Conservation (phyloP, 106 monocot species). For the Cymbidium sinense region DNA sequence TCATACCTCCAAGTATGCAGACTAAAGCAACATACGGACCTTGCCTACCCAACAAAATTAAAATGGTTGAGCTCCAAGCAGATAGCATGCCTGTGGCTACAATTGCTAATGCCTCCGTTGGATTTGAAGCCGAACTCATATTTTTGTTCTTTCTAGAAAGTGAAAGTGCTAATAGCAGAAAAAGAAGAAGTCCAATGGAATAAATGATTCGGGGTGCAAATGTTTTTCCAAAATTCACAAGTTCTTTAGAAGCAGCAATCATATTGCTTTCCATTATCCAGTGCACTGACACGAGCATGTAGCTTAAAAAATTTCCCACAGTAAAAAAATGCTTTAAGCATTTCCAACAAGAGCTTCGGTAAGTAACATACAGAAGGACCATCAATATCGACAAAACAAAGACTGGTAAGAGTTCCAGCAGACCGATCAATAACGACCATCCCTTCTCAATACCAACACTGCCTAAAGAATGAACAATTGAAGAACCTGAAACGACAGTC, state of each 20-base stretch:
- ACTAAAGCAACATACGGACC: constrained; percentile 60
- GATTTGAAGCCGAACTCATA: constrained; percentile 12
- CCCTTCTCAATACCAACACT: constrained; percentile 15
- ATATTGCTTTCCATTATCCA: constrained; percentile 63
- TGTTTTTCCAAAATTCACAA: constrained; percentile 43
- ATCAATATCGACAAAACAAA: constrained; percentile 28
- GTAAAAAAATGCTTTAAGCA: constrained; percentile 22
- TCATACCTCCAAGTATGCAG: constrained; percentile 65
- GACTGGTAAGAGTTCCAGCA: constrained; percentile 49
- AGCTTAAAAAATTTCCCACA: constrained; percentile 43
- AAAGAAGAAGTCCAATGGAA: constrained; percentile 46
- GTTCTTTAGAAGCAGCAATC: constrained; percentile 11
- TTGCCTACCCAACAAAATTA: constrained; percentile 86
- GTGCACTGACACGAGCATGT: constrained; percentile 50
- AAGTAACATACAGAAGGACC: constrained; percentile 32
- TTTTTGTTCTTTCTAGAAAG: constrained; percentile 15
- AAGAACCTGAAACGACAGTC: constrained; percentile 29
- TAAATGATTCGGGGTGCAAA: constrained; percentile 66
- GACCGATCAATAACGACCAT: constrained; percentile 17
- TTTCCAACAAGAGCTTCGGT: constrained; percentile 15
- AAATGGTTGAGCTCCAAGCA: constrained; percentile 73
- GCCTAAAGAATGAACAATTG: constrained; percentile 12
- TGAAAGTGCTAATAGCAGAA: constrained; percentile 39
- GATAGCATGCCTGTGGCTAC: constrained; percentile 43
- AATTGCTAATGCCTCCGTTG: constrained; percentile 19